Evolutionary conservation across 495 filamentous ascomycete genomes (phyloP), one percentile per base, ranked within the genome.

Genomic region (Aspergillus haitiensis): DNA sequence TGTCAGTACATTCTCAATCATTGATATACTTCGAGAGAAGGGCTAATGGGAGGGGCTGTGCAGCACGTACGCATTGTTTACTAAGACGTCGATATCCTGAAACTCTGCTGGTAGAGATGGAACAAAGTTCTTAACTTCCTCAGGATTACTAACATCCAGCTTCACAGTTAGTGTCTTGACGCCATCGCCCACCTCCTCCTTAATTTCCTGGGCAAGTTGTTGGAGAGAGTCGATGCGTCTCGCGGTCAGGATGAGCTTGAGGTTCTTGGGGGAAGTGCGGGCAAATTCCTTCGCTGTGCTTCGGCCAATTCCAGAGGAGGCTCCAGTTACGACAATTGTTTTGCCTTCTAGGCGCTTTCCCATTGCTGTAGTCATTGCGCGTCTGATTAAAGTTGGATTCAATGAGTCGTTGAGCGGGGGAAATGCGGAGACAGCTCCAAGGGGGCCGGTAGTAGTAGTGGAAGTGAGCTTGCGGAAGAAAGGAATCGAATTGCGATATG

Each of bases 211-310:
- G 1, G 91, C 89, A 54, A 98, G 64, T 74, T 92, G 76, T 64
- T 88, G 84, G 61, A 98, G 74, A 0, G 82, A 77, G 59, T 97
- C 93, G 58, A 91, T 75, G 48, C 94, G 85, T 35, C 94, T 82
- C 18, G 94, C 94, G 7, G 94, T 95, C 53, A 97, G 70, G 56
- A 98, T 85, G 33, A 98, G 81, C 72, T 90, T 91, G 53, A 98
- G 84, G 71, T 85, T 79, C 56, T 85, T 84, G 6, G 94, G 93
- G 15, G 88, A 81, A 1, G 94, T 93, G 49, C 89, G 85, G 12
- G 94, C 94, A 67, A 98, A 98, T 71, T 98, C 94, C 65, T 91
- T 79, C 31, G 94, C 94, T 48, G 86, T 91, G 70, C 85, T 88
- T 56, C 82, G 82, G 2, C 94, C 94, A 69, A 98, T 98, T 45